These are phyloP conservation scores for Trifolium subterraneum DNA, from an alignment of 306 rosid species.

Conservation along the genomic window DNA sequence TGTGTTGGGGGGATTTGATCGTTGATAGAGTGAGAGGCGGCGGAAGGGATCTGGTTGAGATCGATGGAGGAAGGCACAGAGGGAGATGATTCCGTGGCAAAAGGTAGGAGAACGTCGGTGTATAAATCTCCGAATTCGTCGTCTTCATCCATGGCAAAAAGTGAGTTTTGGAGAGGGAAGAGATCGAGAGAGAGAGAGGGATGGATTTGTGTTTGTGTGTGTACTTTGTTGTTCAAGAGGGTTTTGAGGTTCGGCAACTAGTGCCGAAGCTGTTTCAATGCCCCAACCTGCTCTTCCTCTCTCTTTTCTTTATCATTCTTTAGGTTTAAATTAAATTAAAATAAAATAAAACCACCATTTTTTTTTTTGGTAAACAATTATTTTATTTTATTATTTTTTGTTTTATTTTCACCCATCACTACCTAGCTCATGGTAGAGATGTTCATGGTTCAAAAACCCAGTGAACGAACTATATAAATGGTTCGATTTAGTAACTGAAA, in stretches of 20 bases:
- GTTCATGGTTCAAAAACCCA: no score
- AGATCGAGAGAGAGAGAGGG: background rate
- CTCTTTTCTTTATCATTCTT: background rate
- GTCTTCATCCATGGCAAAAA: constrained; percentile 85
- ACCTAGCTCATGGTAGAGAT: no score
- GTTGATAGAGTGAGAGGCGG: constrained; percentile 49
- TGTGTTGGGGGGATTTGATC: constrained; percentile 29
- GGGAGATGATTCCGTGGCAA: constrained; percentile 56
- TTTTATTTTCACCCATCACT: no score
- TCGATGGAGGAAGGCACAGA: constrained; percentile 58
- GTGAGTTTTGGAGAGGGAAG: background rate
- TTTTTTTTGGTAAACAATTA: no score
- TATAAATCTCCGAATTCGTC: constrained; percentile 99
- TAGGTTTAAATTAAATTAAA: constrained; percentile 10
- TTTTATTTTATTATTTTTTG: no score
- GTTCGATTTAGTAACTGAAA: no score
- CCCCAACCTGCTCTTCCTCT: constrained; percentile 1
- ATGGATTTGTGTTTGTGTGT: constrained; percentile 3
- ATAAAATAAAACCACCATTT: no score
- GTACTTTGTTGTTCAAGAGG: constrained; percentile 16
- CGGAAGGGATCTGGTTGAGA: constrained; percentile 60
- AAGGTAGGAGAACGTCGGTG: constrained; percentile 85
- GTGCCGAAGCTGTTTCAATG: constrained; percentile 26
- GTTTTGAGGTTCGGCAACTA: constrained; percentile 44
- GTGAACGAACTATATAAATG: no score